A percentile compares a stretch with the other conserved stretches of the same genome.
These are phyloP conservation scores for Phaffia tasmanica DNA, from an alignment of 768 basidiomycete genomes.

Conservation along the genomic window DNA sequence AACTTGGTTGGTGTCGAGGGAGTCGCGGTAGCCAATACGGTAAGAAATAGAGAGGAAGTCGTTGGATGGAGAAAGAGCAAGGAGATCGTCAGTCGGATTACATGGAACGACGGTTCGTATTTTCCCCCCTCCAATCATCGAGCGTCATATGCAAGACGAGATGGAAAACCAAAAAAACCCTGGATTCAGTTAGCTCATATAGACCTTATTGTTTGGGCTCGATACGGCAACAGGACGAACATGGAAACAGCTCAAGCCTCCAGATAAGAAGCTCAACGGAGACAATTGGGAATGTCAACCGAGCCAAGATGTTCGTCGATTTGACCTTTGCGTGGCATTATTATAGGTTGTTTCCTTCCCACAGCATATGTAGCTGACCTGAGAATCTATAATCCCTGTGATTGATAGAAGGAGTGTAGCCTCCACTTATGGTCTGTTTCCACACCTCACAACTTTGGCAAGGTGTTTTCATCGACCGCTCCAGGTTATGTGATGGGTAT, in stretches of 20 bases:
- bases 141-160: not conserved
- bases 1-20: constrained; percentile 70
- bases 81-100: constrained; percentile 64
- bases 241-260: constrained; percentile 62
- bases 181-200: not conserved
- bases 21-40: constrained; percentile 79
- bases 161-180: no score
- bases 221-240: constrained; percentile 45
- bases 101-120: constrained; percentile 67
- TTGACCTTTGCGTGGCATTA: not conserved
- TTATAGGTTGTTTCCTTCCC: not conserved
- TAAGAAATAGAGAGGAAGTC: constrained; percentile 71
- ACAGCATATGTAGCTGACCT: constrained; percentile 7
- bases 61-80: constrained; percentile 60
- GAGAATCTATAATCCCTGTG: not conserved
- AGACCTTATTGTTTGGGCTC: not conserved
- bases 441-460: constrained; percentile 80
- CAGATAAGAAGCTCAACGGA: constrained; percentile 51
- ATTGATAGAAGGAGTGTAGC: constrained; percentile 50
- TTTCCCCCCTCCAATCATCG: not conserved
- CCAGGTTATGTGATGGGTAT: constrained; percentile 97
- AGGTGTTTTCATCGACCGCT: constrained; percentile 86
- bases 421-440: constrained; percentile 91
- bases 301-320: constrained; percentile 36
- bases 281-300: constrained; percentile 54